Evolutionary conservation across 768 basidiomycete species (phyloP).

Genomic region (Kwoniella heveanensis): DNA sequence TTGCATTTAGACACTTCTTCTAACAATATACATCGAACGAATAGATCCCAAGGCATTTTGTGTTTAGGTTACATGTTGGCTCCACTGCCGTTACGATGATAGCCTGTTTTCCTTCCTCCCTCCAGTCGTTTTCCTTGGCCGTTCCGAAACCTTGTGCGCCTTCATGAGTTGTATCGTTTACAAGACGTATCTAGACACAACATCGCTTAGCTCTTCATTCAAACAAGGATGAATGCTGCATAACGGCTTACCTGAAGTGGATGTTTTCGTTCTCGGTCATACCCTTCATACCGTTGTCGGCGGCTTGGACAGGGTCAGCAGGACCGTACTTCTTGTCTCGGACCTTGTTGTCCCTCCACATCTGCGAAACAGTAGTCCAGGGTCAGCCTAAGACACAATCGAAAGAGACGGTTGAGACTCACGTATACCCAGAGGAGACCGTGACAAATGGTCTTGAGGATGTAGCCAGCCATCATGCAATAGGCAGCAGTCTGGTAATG

Average conservation of each 20-base stretch:
- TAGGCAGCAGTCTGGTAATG: constrained; percentile 50
- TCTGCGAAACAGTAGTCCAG: constrained; percentile 15
- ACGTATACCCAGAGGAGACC: constrained; percentile 39
- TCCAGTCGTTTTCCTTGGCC: too few species aligned
- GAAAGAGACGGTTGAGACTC: constrained; percentile 3
- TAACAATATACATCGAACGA: too few species aligned
- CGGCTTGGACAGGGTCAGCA: constrained; percentile 47
- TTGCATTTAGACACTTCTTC: too few species aligned
- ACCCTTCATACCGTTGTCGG: constrained; percentile 55
- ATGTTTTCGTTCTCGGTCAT: constrained; percentile 53
- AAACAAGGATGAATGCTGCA: neutral
- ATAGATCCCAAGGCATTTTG: too few species aligned
- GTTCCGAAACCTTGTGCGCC: too few species aligned
- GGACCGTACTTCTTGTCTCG: constrained; percentile 47
- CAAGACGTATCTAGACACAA: neutral
- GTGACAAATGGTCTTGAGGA: constrained; percentile 47
- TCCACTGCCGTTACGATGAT: too few species aligned
- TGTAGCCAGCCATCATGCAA: constrained; percentile 51
- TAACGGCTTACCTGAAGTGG: constrained; percentile 40
- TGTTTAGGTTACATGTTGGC: too few species aligned
- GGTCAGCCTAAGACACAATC: neutral
- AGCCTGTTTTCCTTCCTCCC: too few species aligned
- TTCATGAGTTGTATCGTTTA: neutral
- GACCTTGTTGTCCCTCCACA: constrained; percentile 51
- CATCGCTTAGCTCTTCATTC: too few species aligned